Conservation (phyloP, 805 yeast genomes). For the Teunomyces atbi region DNA sequence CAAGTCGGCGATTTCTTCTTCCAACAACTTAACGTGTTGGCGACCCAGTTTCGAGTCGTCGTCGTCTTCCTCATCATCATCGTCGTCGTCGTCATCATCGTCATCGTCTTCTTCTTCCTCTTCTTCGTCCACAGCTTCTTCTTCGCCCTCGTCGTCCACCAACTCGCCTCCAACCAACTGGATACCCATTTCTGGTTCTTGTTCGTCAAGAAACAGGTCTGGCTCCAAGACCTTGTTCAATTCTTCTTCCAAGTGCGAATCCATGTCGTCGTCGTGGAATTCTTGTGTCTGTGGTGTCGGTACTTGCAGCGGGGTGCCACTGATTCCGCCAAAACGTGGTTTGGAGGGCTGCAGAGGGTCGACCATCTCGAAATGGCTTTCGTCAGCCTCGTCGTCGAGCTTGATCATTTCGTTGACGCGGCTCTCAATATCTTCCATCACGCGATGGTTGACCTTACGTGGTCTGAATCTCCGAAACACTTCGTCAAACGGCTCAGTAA, state of each 20-base stretch:
- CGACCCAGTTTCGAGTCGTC: conserved; percentile 54
- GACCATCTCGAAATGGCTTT: conserved; percentile 70
- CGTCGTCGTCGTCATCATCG: conserved; percentile 52
- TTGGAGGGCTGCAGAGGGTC: conserved; percentile 47
- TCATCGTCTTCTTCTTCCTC: conserved; percentile 59
- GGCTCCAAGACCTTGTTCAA: conserved; percentile 50
- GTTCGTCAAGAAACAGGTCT: conserved; percentile 14
- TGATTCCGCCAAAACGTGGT: conserved; percentile 18
- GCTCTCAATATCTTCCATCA: conserved; percentile 74
- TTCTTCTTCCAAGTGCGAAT: conserved; percentile 51
- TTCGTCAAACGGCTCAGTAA: conserved; percentile 76
- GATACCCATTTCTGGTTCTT: conserved; percentile 34
- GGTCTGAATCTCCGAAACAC: conserved; percentile 70
- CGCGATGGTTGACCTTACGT: conserved; percentile 63
- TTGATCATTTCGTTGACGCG: conserved; percentile 73
- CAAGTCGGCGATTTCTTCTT: conserved; percentile 83
- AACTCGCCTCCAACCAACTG: conserved; percentile 29
- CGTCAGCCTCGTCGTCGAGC: conserved; percentile 82
- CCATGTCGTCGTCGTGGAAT: conserved; percentile 19
- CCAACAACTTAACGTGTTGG: conserved; percentile 62
- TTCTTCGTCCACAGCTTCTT: conserved; percentile 53
- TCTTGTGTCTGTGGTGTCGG: conserved; percentile 18
- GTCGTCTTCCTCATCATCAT: conserved; percentile 48
- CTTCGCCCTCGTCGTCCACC: conserved; percentile 47
- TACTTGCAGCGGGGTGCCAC: conserved; percentile 25